A percentile compares a stretch with the other conserved stretches of the same genome.
These are phyloP conservation scores for Colletotrichum orchidophilum DNA, from an alignment of 2,329 filamentous ascomycete species.

Conservation along the genomic window DNA sequence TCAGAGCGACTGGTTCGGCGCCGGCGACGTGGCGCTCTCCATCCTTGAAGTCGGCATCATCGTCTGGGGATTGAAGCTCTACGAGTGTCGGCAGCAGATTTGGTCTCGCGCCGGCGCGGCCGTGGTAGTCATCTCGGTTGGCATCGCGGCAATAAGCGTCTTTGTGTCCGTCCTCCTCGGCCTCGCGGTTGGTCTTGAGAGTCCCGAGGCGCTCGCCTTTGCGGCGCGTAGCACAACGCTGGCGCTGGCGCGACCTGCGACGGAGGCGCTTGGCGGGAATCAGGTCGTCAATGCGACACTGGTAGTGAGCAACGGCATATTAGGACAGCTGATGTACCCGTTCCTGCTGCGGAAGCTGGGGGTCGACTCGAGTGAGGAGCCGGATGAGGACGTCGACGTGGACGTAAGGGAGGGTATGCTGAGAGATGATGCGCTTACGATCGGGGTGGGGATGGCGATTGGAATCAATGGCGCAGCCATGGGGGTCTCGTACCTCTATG, in stretches of 20 bases:
- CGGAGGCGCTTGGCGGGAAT: slow-evolving; percentile 55
- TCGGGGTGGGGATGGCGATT: slow-evolving; percentile 62
- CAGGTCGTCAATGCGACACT: slow-evolving; percentile 58
- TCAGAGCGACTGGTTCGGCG: slow-evolving; percentile 48
- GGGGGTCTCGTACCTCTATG: slow-evolving; percentile 67
- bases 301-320: slow-evolving; percentile 61
- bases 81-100: slow-evolving; percentile 58
- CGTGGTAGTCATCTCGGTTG: slow-evolving; percentile 47
- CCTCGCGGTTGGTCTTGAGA: slow-evolving; percentile 46
- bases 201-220: slow-evolving; percentile 53
- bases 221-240: slow-evolving; percentile 61
- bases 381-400: not conserved
- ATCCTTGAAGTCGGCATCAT: slow-evolving; percentile 62
- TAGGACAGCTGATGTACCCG: slow-evolving; percentile 52
- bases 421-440: slow-evolving; percentile 46
- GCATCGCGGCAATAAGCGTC: slow-evolving; percentile 52
- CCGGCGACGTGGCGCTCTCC: slow-evolving; percentile 58
- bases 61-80: slow-evolving; percentile 63
- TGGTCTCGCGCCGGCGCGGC: slow-evolving; percentile 53
- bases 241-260: slow-evolving; percentile 58
- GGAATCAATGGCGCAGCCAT: slow-evolving; percentile 69
- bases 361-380: not conserved
- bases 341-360: slow-evolving; percentile 43
- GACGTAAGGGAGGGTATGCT: not conserved
- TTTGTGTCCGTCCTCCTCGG: slow-evolving; percentile 51